Evolutionary conservation across 2,329 filamentous ascomycete species (phyloP), one percentile per base, ranked within the genome.

Genomic region (Neopestalotiopsis sp.): DNA sequence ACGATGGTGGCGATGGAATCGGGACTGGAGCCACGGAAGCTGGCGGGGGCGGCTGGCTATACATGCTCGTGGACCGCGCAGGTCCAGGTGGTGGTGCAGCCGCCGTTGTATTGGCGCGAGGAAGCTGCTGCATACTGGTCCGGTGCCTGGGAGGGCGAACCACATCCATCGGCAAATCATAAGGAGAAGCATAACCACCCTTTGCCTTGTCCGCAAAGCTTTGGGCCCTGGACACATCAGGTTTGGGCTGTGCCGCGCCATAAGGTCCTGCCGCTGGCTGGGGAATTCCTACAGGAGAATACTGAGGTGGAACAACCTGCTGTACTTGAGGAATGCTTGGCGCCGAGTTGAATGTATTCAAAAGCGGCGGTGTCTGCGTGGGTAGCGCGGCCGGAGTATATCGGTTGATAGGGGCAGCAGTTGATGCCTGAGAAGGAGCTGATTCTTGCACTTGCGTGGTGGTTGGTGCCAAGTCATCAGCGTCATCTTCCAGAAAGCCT

Each of bases 141-240:
- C 91, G 85, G 83, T 92, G 91, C 78, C 90, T 85, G 75, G 92
- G 62, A 32, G 85, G 90, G 73, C 92, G 92, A 34, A 92, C 88
- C 38, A 99, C 88, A 67, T 98, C 95, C 81, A 96, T 93, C 4
- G 96, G 96, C 24, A 99, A 85, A 81, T 99, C 97, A 75, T 98
- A 99, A 0, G 96, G 96, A 24, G 95, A 98, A 63, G 92, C 88
- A 78, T 99, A 99, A 7, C 95, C 95, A 68, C 93, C 93, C 81
- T 97, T 98, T 3, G 94, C 84, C 79, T 97, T 97, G 79, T 95
- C 92, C 5, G 89, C 94, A 80, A 97, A 99, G 80, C 95, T 98
- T 78, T 97, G 90, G 1, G 89, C 85, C 80, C 90, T 90, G 38
- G 81, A 80, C 69, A 87, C 74, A 71, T 86, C 82, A n/a, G 85